Evolutionary conservation across 1,284 basidiomycete species (phyloP).

Genomic region (Schizophyllum amplum): DNA sequence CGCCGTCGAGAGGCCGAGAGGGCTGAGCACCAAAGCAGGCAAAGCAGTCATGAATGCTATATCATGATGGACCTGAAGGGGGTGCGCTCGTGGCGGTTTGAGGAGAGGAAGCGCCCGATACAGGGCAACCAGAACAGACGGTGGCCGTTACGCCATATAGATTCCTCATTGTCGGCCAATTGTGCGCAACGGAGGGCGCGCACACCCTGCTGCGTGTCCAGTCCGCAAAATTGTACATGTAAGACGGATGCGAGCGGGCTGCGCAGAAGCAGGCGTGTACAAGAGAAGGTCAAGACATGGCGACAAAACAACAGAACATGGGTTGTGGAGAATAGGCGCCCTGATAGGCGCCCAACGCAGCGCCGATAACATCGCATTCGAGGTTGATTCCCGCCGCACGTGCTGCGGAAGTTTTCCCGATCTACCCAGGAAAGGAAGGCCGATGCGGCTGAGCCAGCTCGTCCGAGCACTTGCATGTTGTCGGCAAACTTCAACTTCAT

Average conservation of each 20-base stretch:
- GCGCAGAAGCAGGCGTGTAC: not conserved
- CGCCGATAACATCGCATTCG: not conserved
- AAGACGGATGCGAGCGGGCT: too few relatives aligned
- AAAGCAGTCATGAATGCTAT: too few relatives aligned
- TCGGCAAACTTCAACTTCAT: not conserved
- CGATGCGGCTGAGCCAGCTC: not conserved
- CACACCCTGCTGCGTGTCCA: too few relatives aligned
- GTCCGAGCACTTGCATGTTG: not conserved
- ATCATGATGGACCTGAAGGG: not conserved
- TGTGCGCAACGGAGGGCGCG: too few relatives aligned
- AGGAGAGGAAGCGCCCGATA: not conserved
- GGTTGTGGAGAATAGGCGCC: not conserved
- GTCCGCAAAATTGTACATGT: too few relatives aligned
- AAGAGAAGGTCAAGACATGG: not conserved
- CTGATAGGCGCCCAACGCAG: not conserved
- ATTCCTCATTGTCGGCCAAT: not conserved
- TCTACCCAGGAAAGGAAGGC: not conserved
- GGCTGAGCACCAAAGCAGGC: not conserved
- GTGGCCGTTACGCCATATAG: not conserved
- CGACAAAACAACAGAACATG: too few relatives aligned
- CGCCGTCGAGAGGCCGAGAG: too few relatives aligned
- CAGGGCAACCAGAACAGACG: not conserved
- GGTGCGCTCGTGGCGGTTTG: not conserved
- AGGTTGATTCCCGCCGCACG: not conserved
- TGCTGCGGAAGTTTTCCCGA: not conserved